Conservation (phyloP, 192 early-diverging fungal genomes). For the Endogone sp. region DNA sequence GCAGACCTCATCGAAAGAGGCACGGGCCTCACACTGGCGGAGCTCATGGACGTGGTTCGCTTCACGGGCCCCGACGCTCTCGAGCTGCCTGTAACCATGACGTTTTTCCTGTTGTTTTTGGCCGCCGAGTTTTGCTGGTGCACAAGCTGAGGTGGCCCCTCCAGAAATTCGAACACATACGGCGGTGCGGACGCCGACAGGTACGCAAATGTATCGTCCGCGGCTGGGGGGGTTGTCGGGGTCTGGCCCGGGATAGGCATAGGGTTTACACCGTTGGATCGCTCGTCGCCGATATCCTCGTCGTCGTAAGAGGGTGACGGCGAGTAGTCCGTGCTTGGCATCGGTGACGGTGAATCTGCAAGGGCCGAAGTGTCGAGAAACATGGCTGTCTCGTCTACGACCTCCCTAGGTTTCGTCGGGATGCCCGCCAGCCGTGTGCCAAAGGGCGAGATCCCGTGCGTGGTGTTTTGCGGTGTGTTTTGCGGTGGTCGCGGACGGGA, state of each 20-base stretch:
- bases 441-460: no score
- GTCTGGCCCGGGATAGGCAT: neutral
- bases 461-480: neutral
- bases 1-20: neutral
- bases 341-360: neutral
- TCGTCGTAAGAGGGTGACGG: neutral
- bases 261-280: neutral
- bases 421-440: no score
- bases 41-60: neutral
- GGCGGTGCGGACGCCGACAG: constrained; percentile 36
- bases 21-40: neutral
- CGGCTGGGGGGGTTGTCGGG: constrained; percentile 12
- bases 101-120: neutral
- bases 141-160: neutral
- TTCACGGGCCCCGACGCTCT: neutral
- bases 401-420: no score
- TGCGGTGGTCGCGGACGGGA: neutral
- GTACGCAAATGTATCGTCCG: constrained; percentile 23
- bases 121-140: neutral
- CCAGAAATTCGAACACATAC: constrained; percentile 26
- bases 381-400: neutral
- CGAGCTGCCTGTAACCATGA: constrained; percentile 6
- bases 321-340: neutral
- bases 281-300: neutral
- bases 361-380: neutral